Evolutionary conservation across 192 early-diverging fungal genomes (phyloP).

Genomic region (Coemansia asiatica): DNA sequence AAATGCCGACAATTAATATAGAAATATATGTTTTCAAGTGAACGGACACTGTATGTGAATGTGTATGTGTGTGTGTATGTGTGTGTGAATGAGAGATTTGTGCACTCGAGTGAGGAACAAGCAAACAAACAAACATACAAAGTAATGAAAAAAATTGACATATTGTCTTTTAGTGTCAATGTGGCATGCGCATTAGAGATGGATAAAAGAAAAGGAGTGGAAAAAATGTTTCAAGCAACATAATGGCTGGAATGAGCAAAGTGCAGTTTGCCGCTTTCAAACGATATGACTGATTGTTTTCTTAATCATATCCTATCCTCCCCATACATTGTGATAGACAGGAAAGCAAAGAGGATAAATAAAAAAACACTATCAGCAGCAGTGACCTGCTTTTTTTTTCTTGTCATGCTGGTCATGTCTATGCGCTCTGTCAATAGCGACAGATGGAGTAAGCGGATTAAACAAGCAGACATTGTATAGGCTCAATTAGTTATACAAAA

Average conservation of each 20-base stretch:
- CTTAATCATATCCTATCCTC: too few relatives aligned
- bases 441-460: too few relatives aligned
- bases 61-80: neutral
- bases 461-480: too few relatives aligned
- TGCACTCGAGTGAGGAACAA: neutral
- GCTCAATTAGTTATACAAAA: too few relatives aligned
- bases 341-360: neutral
- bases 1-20: neutral
- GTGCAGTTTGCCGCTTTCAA: neutral
- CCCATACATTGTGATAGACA: neutral
- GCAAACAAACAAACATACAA: neutral
- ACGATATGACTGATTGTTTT: neutral
- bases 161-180: neutral
- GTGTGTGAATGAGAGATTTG: neutral
- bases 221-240: neutral
- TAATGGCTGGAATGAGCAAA: neutral
- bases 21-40: neutral
- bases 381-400: too few relatives aligned
- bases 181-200: neutral
- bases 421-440: too few relatives aligned
- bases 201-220: neutral
- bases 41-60: neutral
- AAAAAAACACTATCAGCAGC: neutral
- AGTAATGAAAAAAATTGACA: neutral
- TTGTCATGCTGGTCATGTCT: too few relatives aligned